phyloP scores from a whole-genome alignment of 768 basidiomycete species.

The Calocybe gangraenosa region DNA sequence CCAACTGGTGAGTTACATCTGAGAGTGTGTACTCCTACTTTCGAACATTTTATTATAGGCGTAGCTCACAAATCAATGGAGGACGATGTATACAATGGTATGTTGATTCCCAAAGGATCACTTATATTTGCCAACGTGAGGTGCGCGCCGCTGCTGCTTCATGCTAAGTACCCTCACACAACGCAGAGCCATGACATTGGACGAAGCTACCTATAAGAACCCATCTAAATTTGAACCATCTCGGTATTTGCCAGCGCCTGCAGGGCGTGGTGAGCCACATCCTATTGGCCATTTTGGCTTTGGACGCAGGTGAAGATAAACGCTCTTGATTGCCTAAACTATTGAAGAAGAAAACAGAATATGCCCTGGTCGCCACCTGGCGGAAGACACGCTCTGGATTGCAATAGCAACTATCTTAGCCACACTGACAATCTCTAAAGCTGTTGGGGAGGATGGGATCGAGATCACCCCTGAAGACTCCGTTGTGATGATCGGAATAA shows the following conservation, averaged over 20 bases:
- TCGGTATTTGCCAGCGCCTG: constrained; percentile 10
- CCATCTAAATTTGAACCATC: constrained; percentile 8
- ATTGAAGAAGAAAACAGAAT: no score
- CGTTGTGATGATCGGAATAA: not conserved
- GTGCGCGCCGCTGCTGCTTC: not conserved
- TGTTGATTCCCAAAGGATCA: no score
- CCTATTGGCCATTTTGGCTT: constrained; percentile 12
- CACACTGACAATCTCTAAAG: constrained; percentile 2
- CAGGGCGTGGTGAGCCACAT: constrained; percentile 11
- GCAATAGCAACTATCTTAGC: constrained; percentile 9
- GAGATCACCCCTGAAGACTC: constrained; percentile 4
- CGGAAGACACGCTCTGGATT: constrained; percentile 31
- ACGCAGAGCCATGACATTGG: constrained; percentile 1
- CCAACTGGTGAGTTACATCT: no score
- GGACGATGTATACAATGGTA: no score
- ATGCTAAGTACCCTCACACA: no score
- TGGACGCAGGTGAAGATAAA: constrained; percentile 12
- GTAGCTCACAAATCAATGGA: no score
- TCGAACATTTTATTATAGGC: no score
- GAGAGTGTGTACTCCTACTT: no score
- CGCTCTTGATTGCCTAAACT: no score
- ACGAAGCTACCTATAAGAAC: constrained; percentile 10
- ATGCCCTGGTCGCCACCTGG: constrained; percentile 23
- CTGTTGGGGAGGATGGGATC: constrained; percentile 2
- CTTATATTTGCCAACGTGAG: no score